Base-by-base conservation (phyloP, 768 basidiomycete genomes). In the Ephemerocybe angulata region DNA sequence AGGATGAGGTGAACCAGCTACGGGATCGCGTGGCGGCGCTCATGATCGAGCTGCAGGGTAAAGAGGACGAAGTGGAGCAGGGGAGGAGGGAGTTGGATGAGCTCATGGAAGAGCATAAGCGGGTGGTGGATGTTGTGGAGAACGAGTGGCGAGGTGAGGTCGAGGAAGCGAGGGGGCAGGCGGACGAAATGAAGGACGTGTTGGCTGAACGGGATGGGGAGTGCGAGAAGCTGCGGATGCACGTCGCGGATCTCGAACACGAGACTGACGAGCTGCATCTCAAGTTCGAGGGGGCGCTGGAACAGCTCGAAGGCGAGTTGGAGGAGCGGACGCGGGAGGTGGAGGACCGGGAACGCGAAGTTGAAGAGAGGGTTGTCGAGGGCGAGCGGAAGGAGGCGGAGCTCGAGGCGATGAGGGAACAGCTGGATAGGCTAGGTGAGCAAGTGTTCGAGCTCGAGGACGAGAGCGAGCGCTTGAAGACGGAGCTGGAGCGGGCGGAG, bases 91-190 rank as follows among this genome's bases (percentile, higher is more conserved):
- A 93, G 66, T 83, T 94, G 42, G 85, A 88, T 3, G 89, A 94
- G 46, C 67, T 96, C 42, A 78, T 93, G 4, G 72, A 72, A 5
- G 88, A 93, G 63, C 88, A 91, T 64, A 78, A 85, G 50, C 77
- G 82, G 27, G 86, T 90, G 51, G 82, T 92, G 2, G 79, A 81
- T 19, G 78, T 80, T 2, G 86, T 93, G 15, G 90, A 92, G 62
- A 82, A 86, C 40, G 90, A 91, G 62, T 96, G 93, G 93, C 75
- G 87, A 53, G 89, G 88, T 3, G 94, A 96, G 65, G 85, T 95
- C 2, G 85, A 92, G 58, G 90, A 93, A 59, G 84, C 85, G 1
- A 77, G 86, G 56, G 80, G 76, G 2, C 90, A 91, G 61, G 83
- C 87, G 0, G 90, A 93, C 53, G 90, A 95, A 67, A 75, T 90